Conservation (phyloP, 257 asterid genomes). For the Salvia hispanica region DNA sequence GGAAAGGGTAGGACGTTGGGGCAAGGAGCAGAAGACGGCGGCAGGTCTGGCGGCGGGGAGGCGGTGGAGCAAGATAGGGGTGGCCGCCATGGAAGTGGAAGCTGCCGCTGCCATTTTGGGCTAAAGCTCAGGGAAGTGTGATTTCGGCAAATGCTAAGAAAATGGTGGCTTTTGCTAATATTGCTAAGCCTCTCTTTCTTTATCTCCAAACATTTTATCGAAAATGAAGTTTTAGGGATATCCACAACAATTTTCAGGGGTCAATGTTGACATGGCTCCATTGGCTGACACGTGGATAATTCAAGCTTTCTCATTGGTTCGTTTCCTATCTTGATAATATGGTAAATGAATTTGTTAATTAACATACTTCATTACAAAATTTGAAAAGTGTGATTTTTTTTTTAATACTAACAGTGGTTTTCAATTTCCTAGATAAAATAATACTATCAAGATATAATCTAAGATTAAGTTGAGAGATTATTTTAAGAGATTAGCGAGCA, state of each 20-base stretch:
- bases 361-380: too few species aligned
- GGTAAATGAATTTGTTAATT: neutral
- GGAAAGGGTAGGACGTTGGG: conserved; percentile 56
- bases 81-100: conserved; percentile 89
- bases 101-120: conserved; percentile 79
- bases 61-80: conserved; percentile 68
- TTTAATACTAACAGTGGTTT: too few species aligned
- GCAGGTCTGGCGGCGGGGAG: conserved; percentile 48
- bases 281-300: conserved; percentile 55
- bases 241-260: conserved; percentile 41
- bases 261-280: conserved; percentile 38
- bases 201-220: conserved; percentile 30
- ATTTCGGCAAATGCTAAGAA: neutral
- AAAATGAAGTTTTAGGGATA: conserved; percentile 18
- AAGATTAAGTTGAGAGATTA: too few species aligned
- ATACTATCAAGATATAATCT: too few species aligned
- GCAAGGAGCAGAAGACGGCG: conserved; percentile 51
- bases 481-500: too few species aligned
- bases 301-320: conserved; percentile 54
- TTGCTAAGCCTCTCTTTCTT: conserved; percentile 49
- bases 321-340: conserved; percentile 60
- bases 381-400: too few species aligned
- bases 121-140: conserved; percentile 23
- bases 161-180: neutral
- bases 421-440: too few species aligned